phyloP scores from a whole-genome alignment of 345 rosid genomes.

The Sapria himalayana region DNA sequence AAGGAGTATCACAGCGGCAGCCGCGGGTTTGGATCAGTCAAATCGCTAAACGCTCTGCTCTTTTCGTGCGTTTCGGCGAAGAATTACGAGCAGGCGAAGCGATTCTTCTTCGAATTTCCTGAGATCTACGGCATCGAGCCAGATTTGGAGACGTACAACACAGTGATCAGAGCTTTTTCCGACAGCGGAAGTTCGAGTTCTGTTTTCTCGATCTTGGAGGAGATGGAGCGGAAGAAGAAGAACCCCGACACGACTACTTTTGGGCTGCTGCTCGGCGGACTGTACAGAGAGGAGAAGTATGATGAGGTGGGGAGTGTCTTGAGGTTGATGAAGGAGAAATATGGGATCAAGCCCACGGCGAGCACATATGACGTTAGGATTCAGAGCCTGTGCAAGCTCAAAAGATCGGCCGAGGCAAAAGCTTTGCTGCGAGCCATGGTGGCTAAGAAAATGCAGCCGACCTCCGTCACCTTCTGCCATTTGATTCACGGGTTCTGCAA shows the following conservation, averaged over 20 bases:
- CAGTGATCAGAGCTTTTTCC: slow-evolving; percentile 41
- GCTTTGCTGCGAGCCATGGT: slow-evolving; percentile 38
- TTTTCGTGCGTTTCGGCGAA: slow-evolving; percentile 43
- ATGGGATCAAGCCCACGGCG: slow-evolving; percentile 19
- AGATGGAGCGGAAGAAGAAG: slow-evolving; percentile 51
- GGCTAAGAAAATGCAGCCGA: slow-evolving; percentile 24
- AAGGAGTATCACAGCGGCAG: slow-evolving; percentile 26
- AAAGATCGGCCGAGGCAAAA: slow-evolving; percentile 37
- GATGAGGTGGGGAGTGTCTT: slow-evolving; percentile 56
- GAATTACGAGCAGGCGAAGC: slow-evolving; percentile 31
- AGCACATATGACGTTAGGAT: slow-evolving; percentile 38
- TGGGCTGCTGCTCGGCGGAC: slow-evolving; percentile 36
- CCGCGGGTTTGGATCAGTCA: slow-evolving; percentile 20
- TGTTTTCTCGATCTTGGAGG: slow-evolving; percentile 36
- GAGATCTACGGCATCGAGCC: slow-evolving; percentile 28
- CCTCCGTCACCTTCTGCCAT: slow-evolving; percentile 20
- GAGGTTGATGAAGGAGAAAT: slow-evolving; percentile 33
- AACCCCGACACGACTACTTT: slow-evolving; percentile 31
- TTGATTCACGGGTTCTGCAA: slow-evolving; percentile 65
- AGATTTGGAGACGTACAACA: slow-evolving; percentile 41
- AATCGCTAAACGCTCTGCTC: slow-evolving; percentile 41
- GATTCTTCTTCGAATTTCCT: slow-evolving; percentile 44
- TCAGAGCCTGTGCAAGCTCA: slow-evolving; percentile 40
- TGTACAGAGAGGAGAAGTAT: slow-evolving; percentile 46
- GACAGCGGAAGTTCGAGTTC: slow-evolving; percentile 49